These are phyloP conservation scores for Chlorella vulgaris DNA, from an alignment of 139 green algal species.

Conservation along the genomic window DNA sequence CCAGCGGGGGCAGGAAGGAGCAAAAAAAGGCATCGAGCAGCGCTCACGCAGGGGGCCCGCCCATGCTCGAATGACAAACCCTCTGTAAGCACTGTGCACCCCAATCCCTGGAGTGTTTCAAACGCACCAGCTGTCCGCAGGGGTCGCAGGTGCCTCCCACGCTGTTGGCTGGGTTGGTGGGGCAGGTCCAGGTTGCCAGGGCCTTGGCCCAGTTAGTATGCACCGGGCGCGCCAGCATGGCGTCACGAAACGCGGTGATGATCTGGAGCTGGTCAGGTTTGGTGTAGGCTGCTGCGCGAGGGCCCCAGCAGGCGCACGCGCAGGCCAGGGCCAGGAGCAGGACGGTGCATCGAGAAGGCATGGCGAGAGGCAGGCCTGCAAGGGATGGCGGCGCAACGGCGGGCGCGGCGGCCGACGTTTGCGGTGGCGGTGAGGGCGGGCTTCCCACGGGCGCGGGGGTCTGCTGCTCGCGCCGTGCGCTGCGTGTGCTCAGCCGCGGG, in stretches of 20 bases:
- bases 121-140: constrained; percentile 8
- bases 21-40: not conserved
- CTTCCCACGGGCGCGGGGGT: not conserved
- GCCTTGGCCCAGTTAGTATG: constrained; percentile 33
- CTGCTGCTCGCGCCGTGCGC: not conserved
- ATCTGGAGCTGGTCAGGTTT: constrained; percentile 1
- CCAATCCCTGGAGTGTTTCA: too few species aligned
- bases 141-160: constrained; percentile 16
- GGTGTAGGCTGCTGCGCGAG: not conserved
- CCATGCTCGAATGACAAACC: too few species aligned
- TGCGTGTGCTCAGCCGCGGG: too few species aligned
- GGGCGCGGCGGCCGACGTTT: too few species aligned
- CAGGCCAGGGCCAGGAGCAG: not conserved
- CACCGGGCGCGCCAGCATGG: constrained; percentile 30
- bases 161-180: not conserved
- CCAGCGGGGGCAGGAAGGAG: not conserved
- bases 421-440: too few species aligned
- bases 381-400: not conserved
- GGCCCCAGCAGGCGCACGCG: not conserved
- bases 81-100: too few species aligned
- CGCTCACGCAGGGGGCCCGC: not conserved
- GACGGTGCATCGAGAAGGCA: too few species aligned
- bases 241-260: constrained; percentile 31
- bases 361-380: not conserved
- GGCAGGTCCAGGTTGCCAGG: constrained; percentile 25